Base-by-base conservation (phyloP, 805 yeast species). In the Saccharomyces cerevisiae region DNA sequence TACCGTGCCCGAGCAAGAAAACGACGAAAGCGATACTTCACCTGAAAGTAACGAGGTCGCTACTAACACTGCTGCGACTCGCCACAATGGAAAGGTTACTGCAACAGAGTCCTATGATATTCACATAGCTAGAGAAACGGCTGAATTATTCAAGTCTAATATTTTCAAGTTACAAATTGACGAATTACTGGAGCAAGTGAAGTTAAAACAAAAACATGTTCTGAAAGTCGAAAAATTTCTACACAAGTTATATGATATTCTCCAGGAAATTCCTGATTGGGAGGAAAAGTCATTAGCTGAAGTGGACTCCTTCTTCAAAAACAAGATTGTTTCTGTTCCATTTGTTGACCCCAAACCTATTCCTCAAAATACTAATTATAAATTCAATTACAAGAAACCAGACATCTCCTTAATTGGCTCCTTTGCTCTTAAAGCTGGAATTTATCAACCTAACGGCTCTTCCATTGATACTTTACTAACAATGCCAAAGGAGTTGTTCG, bases 151-250 rank as follows among this genome's bases (percentile, higher is more conserved):
- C 81, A 89, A 91, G 66, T 89, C 97, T 8, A 94, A 91, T 70
- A 90, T 94, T 53, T 92, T 94, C 82, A 94, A 94, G 70, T 72
- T 94, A 55, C 96, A 94, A 73, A 90, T 94, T 57, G 98, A 91
- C 71, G 98, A 91, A 67, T 75, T 94, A 46, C 74, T 94, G 61
- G 80, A 82, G 60, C 98, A 92, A 70, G 80, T 92, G 46, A 80
- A 82, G 61, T 69, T 91, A 46, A 87, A 87, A 62, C 92, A 88
- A 21, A 70, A 80, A 17, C 84, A 85, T 63, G 79, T 85, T 47
- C 67, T 79, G 51, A 75, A 77, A 50, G 81, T 89, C 54, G 96
- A 89, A 66, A 84, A 83, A 57, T 86, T 85, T 51, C 74, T 90
- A 48, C 96, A 86, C 66, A 79, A 84, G 64, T 67, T 90, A 31